These are phyloP conservation scores for Grosmannia clavigera DNA, from an alignment of 2,329 filamentous ascomycete species.

Conservation along the genomic window DNA sequence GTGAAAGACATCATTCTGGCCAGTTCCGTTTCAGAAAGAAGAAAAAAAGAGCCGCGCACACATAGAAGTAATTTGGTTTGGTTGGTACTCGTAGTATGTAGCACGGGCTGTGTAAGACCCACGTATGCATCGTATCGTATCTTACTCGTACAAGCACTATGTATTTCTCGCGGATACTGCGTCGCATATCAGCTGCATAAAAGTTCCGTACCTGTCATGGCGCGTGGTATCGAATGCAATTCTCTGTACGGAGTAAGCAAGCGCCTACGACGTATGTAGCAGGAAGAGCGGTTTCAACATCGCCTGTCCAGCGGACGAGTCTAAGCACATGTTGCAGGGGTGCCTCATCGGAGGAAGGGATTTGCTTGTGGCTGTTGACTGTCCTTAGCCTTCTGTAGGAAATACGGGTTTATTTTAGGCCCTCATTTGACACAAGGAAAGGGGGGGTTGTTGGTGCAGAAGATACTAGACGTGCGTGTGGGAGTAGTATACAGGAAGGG, in stretches of 20 bases:
- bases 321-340: not conserved
- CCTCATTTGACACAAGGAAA: not conserved
- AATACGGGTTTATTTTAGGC: not conserved
- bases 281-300: not conserved
- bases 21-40: not conserved
- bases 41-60: not conserved
- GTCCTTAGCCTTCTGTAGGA: not conserved
- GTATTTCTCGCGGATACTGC: not conserved
- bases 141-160: not conserved
- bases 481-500: not conserved
- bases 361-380: not conserved
- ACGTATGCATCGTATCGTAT: not conserved
- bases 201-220: not conserved
- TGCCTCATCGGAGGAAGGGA: not conserved
- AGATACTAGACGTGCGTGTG: no score
- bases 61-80: no score
- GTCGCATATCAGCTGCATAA: slow-evolving; percentile 1
- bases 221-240: not conserved
- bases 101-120: not conserved
- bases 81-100: not conserved
- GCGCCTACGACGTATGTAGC: not conserved
- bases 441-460: not conserved
- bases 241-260: no score
- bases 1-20: not conserved
- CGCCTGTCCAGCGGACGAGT: not conserved